Base-by-base conservation (phyloP, 805 yeast species). In the Kodamaea kaohsiungensis region DNA sequence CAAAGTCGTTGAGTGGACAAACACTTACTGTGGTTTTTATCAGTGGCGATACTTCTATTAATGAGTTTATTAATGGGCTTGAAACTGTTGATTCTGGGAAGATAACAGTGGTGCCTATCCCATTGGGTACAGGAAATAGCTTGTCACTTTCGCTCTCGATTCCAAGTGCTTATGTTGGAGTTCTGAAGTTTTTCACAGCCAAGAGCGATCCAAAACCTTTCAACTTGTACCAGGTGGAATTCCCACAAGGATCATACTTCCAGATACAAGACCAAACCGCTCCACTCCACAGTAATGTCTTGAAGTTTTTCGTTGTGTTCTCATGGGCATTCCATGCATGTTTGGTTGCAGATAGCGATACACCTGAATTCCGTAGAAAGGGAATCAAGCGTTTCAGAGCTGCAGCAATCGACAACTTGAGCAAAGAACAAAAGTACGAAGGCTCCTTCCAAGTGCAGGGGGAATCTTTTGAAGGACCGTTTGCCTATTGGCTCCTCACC, bases 241-340 rank as follows among this genome's bases (percentile, higher is more conserved):
- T 85, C 53, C 82, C 85, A 0, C 47, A 53, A 6, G 68, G 65
- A 2, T 66, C 76, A 1, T 55, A 61, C 39, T 52, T 59, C 43
- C 52, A 64, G 22, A 53, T 60, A 1, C 63, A 61, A 37, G 66
- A 65, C 30, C 66, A 65, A 7, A 56, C 56, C 33, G 53, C 47
- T 1, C 45, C 40, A 5, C 54, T 53, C 7, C 49, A 64, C 3
- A 49, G 53, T 0, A 47, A 50, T 15, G 67, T 71, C 7, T 56
- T 69, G n/a, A 61, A 64, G 51, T 75, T 85, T 63, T 55, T 81
- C 15, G 89, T 89, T 1, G 96, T 91, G 8, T 76, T 84, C 0
- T 88, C 96, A 0, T 85, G 96, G 89, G 96, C 87, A 0, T 82
- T 91, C 58, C 98, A 92, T 69, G 91, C 97, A 1, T 82, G 91